A percentile compares a stretch with the other conserved stretches of the same genome.
phyloP scores from a whole-genome alignment of 768 basidiomycete species.

The Boletus subparvulus region DNA sequence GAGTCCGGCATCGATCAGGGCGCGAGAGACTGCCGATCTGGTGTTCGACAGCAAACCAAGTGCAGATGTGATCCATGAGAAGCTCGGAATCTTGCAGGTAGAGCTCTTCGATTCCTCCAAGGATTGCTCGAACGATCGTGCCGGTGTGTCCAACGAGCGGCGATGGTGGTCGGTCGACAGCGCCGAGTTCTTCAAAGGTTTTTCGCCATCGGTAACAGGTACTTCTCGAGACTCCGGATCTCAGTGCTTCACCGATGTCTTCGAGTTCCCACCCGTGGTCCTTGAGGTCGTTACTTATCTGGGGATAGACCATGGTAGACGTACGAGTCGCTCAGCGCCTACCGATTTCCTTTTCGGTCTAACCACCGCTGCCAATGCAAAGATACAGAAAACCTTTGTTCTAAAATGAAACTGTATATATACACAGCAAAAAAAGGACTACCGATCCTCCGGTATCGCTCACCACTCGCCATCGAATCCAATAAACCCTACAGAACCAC shows the following conservation, averaged over 20 bases:
- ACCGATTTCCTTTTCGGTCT: no score
- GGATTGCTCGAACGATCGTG: slow-evolving; percentile 16
- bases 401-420: no score
- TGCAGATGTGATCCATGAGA: no score
- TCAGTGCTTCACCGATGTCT: neutral
- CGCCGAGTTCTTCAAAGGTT: slow-evolving; percentile 20
- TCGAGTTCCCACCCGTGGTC: neutral
- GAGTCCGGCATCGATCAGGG: slow-evolving; percentile 8
- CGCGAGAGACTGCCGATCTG: slow-evolving; percentile 13
- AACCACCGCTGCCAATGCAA: no score
- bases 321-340: no score
- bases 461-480: slow-evolving; percentile 89
- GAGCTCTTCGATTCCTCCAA: slow-evolving; percentile 22
- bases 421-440: neutral
- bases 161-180: slow-evolving; percentile 16
- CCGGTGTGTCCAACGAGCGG: slow-evolving; percentile 20
- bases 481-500: slow-evolving; percentile 56
- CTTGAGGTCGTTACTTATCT: neutral
- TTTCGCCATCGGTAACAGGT: slow-evolving; percentile 29
- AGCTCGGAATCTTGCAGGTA: slow-evolving; percentile 23
- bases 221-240: slow-evolving; percentile 15
- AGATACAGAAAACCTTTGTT: no score
- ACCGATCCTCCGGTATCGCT: neutral
- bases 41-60: no score
- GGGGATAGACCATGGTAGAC: neutral